Percentiles rank a stretch among this genome's conserved stretches.
Evolutionary conservation across 129 eudicot genomes (phyloP).

Genomic region (Silybum marianum): DNA sequence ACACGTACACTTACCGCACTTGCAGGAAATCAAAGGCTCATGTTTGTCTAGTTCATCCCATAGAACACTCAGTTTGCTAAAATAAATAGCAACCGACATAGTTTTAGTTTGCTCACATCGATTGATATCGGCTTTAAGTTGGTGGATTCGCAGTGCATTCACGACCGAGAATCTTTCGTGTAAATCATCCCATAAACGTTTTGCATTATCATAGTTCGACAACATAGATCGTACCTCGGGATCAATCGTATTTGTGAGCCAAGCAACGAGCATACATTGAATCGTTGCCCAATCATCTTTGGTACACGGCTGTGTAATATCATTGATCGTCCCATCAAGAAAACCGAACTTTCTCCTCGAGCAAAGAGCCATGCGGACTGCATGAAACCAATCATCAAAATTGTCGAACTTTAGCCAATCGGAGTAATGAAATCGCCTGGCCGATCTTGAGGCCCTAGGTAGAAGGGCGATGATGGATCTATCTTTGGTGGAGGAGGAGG

Average conservation of each 20-base stretch:
- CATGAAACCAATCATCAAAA: background rate
- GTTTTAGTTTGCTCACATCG: background rate
- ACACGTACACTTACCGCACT: background rate
- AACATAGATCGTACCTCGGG: background rate
- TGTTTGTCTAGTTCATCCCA: too few relatives aligned
- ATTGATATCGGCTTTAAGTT: conserved; percentile 8
- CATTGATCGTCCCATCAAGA: background rate
- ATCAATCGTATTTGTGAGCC: background rate
- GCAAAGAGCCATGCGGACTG: background rate
- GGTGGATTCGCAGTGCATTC: background rate
- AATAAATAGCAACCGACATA: too few relatives aligned
- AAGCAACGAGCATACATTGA: too few relatives aligned
- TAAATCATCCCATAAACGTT: conserved; percentile 1
- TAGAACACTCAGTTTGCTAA: too few relatives aligned
- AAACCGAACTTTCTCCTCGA: background rate
- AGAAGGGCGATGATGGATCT: background rate
- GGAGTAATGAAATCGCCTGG: background rate
- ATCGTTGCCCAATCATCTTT: too few relatives aligned
- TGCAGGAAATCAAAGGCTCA: background rate
- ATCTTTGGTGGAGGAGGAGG: background rate
- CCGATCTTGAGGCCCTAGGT: conserved; percentile 3
- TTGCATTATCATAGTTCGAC: conserved; percentile 8
- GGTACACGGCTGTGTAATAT: too few relatives aligned
- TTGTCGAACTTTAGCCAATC: background rate
- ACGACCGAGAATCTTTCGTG: conserved; percentile 3